A percentile compares a stretch with the other conserved stretches of the same genome.
Evolutionary conservation across 1,284 basidiomycete genomes (phyloP).

Genomic region (Heterobasidion annosum): DNA sequence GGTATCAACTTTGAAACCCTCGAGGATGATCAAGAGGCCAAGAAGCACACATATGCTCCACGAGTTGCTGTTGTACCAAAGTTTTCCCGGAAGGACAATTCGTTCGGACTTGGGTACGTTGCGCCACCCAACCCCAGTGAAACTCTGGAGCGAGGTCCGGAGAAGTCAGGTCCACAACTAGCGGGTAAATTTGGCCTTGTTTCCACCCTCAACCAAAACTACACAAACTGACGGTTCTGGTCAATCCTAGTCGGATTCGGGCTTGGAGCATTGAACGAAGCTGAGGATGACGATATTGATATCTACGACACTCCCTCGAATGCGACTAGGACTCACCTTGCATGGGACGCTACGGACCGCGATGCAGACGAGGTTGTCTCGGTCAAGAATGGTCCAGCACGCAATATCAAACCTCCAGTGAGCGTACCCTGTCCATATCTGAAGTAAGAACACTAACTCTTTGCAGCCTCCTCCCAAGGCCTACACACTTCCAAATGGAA

Average conservation of each 20-base stretch:
- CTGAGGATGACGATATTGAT: slow-evolving; percentile 85
- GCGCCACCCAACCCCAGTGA: slow-evolving; percentile 61
- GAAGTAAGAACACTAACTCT: background rate
- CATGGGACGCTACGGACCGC: slow-evolving; percentile 59
- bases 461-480: background rate
- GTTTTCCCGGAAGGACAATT: slow-evolving; percentile 64
- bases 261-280: slow-evolving; percentile 78
- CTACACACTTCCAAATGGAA: slow-evolving; percentile 51
- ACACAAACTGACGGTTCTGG: slow-evolving; percentile 1
- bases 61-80: slow-evolving; percentile 65
- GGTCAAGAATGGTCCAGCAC: slow-evolving; percentile 19
- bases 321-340: slow-evolving; percentile 42
- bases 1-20: slow-evolving; percentile 31
- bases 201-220: background rate
- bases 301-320: slow-evolving; percentile 52
- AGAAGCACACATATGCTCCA: slow-evolving; percentile 81
- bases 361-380: slow-evolving; percentile 52
- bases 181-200: slow-evolving; percentile 30
- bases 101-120: slow-evolving; percentile 73
- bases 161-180: slow-evolving; percentile 42
- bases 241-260: slow-evolving; percentile 64
- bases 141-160: slow-evolving; percentile 28
- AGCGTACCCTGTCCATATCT: background rate
- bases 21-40: slow-evolving; percentile 59
- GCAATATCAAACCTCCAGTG: background rate